These are phyloP conservation scores for Zoysia japonica DNA, from an alignment of 176 grass and related monocot species.

Conservation along the genomic window DNA sequence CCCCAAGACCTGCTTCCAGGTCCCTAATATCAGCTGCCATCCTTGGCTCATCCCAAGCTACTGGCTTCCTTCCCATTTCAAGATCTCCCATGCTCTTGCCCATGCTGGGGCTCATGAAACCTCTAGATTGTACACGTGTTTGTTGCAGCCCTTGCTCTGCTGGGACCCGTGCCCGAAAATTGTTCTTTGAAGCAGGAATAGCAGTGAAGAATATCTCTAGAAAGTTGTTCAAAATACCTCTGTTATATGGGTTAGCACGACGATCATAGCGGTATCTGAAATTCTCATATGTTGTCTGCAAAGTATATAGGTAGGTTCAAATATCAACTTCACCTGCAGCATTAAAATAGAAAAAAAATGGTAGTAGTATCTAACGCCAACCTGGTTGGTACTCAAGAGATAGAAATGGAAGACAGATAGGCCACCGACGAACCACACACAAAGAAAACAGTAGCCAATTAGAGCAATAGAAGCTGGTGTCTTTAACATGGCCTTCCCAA, in stretches of 20 bases:
- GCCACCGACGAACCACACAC: slow-evolving; percentile 95
- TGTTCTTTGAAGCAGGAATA: slow-evolving; percentile 85
- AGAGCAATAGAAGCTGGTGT: slow-evolving; percentile 82
- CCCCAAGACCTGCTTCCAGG: slow-evolving; percentile 55
- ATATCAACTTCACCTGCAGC: slow-evolving; percentile 12
- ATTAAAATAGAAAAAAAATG: background rate
- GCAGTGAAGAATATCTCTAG: slow-evolving; percentile 72
- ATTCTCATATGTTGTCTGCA: slow-evolving; percentile 94
- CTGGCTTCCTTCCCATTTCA: slow-evolving; percentile 79
- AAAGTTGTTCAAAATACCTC: slow-evolving; percentile 69
- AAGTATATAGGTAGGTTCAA: slow-evolving; percentile 28
- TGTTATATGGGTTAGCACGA: slow-evolving; percentile 80
- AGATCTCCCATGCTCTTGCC: slow-evolving; percentile 70
- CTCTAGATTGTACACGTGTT: slow-evolving; percentile 33
- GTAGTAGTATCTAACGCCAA: slow-evolving; percentile 31
- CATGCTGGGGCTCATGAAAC: slow-evolving; percentile 86
- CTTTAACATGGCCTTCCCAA: slow-evolving; percentile 75
- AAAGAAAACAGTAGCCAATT: slow-evolving; percentile 84
- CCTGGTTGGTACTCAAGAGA: slow-evolving; percentile 92
- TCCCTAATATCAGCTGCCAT: slow-evolving; percentile 59
- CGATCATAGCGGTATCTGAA: slow-evolving; percentile 89
- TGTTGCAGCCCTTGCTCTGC: slow-evolving; percentile 59
- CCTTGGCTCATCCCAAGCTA: slow-evolving; percentile 78
- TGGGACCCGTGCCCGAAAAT: slow-evolving; percentile 69
- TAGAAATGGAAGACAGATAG: slow-evolving; percentile 92